Conservation (phyloP, 352 stramenopile genomes). For the Phytophthora fragariaefolia region DNA sequence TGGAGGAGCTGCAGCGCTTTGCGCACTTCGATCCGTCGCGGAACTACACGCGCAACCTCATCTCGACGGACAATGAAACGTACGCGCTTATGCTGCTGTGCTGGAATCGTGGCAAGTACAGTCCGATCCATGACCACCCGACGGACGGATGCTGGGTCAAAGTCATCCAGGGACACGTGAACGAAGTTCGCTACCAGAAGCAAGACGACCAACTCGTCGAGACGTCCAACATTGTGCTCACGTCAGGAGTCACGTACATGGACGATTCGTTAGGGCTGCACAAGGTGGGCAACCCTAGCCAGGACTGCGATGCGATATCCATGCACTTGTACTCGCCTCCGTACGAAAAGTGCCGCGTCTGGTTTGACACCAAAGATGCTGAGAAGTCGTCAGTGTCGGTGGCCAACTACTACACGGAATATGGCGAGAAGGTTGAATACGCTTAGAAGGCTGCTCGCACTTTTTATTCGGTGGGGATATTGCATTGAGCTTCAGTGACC, state of each 20-base stretch:
- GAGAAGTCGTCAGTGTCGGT: slow-evolving; percentile 70
- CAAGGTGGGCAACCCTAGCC: slow-evolving; percentile 88
- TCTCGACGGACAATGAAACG: slow-evolving; percentile 91
- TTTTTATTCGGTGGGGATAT: not conserved
- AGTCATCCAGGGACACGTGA: slow-evolving; percentile 84
- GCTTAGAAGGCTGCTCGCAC: slow-evolving; percentile 7
- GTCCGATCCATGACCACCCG: slow-evolving; percentile 94
- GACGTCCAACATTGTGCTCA: slow-evolving; percentile 67
- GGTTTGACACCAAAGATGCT: slow-evolving; percentile 73
- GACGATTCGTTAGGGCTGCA: slow-evolving; percentile 93
- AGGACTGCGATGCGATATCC: slow-evolving; percentile 85
- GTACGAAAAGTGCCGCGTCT: slow-evolving; percentile 92
- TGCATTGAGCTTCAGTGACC: not conserved
- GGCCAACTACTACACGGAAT: slow-evolving; percentile 87
- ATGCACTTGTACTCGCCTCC: slow-evolving; percentile 94
- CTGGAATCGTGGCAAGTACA: slow-evolving; percentile 92
- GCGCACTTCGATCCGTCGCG: slow-evolving; percentile 82
- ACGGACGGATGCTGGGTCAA: slow-evolving; percentile 93
- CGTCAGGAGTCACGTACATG: slow-evolving; percentile 87
- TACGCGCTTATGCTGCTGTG: slow-evolving; percentile 96
- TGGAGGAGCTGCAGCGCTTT: slow-evolving; percentile 77
- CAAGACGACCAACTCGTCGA: slow-evolving; percentile 54
- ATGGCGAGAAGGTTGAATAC: slow-evolving; percentile 58
- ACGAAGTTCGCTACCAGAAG: slow-evolving; percentile 90
- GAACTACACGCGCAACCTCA: slow-evolving; percentile 95